A percentile compares a stretch with the other conserved stretches of the same genome.
These are phyloP conservation scores for Nidula niveotomentosa DNA, from an alignment of 1,284 basidiomycete species.

Conservation along the genomic window DNA sequence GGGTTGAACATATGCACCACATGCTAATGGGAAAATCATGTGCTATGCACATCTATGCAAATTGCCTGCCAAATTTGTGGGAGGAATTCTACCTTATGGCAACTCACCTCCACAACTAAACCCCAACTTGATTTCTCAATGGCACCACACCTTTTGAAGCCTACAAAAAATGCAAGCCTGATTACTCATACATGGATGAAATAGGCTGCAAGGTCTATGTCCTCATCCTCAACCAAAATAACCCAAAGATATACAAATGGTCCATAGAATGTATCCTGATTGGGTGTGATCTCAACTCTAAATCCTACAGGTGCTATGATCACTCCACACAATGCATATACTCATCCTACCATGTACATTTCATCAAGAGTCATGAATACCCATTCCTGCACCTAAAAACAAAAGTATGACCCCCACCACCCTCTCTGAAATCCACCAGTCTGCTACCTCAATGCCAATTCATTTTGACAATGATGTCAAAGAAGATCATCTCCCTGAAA, in stretches of 20 bases:
- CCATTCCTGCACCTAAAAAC: too few species aligned
- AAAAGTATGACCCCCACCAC: too few species aligned
- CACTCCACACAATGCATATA: slow-evolving; percentile 13
- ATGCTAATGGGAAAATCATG: slow-evolving; percentile 20
- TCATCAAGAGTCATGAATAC: slow-evolving; percentile 27
- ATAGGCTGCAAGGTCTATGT: slow-evolving; percentile 27
- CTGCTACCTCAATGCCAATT: not conserved
- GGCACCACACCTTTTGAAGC: slow-evolving; percentile 14
- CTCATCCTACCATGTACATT: slow-evolving; percentile 25
- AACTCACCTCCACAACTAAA: slow-evolving; percentile 5
- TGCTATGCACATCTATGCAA: slow-evolving; percentile 19
- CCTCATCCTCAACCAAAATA: slow-evolving; percentile 20
- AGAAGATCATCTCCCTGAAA: not conserved
- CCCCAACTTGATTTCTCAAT: slow-evolving; percentile 1
- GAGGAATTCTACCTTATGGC: slow-evolving; percentile 24
- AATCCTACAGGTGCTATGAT: slow-evolving; percentile 30
- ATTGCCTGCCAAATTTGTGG: slow-evolving; percentile 19
- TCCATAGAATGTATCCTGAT: slow-evolving; percentile 30
- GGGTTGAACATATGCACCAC: slow-evolving; percentile 20
- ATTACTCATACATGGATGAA: slow-evolving; percentile 18
- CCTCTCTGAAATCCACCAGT: not conserved
- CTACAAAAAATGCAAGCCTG: slow-evolving; percentile 13
- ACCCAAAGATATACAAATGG: slow-evolving; percentile 26
- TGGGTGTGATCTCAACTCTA: slow-evolving; percentile 26
- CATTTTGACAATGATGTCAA: slow-evolving; percentile 2